A percentile compares a stretch with the other conserved stretches of the same genome.
These are phyloP conservation scores for Typha latifolia DNA, from an alignment of 176 grass and related monocot species.

Conservation along the genomic window DNA sequence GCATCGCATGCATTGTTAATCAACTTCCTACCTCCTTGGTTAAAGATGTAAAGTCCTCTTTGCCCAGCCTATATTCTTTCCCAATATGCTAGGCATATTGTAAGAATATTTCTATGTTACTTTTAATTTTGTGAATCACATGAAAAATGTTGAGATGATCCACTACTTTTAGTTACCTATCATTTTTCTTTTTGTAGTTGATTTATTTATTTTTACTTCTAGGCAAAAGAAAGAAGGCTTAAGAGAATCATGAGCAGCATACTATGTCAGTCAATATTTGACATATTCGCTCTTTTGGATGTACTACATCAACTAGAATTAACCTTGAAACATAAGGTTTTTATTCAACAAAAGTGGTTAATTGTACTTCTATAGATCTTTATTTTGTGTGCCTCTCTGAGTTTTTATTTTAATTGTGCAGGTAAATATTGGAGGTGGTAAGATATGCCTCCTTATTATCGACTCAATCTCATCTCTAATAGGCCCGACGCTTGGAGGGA, in stretches of 20 bases:
- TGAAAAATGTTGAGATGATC: background rate
- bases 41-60: slow-evolving; percentile 30
- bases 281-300: slow-evolving; percentile 84
- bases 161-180: background rate
- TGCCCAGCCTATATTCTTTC: background rate
- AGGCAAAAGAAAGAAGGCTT: slow-evolving; percentile 42
- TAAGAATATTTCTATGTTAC: background rate
- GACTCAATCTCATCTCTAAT: slow-evolving; percentile 84
- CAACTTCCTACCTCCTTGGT: slow-evolving; percentile 15
- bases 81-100: background rate
- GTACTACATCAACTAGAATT: slow-evolving; percentile 55
- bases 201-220: slow-evolving; percentile 17
- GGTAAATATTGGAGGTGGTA: slow-evolving; percentile 36
- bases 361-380: background rate
- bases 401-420: slow-evolving; percentile 19
- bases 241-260: slow-evolving; percentile 62
- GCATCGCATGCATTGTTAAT: slow-evolving; percentile 44
- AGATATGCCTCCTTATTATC: slow-evolving; percentile 70
- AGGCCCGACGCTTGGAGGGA: slow-evolving; percentile 64
- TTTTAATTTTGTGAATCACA: background rate
- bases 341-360: background rate
- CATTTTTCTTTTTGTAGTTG: slow-evolving; percentile 9
- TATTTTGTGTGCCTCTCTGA: slow-evolving; percentile 4
- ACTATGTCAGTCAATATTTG: slow-evolving; percentile 59
- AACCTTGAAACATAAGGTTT: slow-evolving; percentile 47